Evolutionary conservation across 352 stramenopile genomes (phyloP), one percentile per base, ranked within the genome.

Genomic region (Blastocystis sp.): DNA sequence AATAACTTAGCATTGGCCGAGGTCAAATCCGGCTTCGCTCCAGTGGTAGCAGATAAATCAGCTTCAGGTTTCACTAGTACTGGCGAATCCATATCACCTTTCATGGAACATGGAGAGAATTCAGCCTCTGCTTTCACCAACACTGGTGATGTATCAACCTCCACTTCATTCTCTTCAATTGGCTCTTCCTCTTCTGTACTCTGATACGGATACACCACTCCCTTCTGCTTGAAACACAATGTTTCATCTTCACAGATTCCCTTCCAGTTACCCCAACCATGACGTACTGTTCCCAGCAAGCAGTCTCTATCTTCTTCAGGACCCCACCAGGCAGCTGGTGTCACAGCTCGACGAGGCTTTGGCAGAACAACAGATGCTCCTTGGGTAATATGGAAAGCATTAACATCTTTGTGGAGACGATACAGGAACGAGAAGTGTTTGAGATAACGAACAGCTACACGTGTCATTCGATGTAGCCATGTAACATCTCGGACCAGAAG

Each of bases 231-330:
- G 27, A 86, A 86, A 9, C 11, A 27, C 37, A 86, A 32, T 4
- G 75, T 51, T 0, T 46, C 24, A 43, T 86, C 75, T 4, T 52
- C 21, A n/a, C 61, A 86, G 5, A 86, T 74, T 27, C 37, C 75
- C 11, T 58, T 78, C 75, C 75, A 86, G 37, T 86, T 71, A 32
- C 52, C 52, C 75, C 75, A 86, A 12, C 75, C 75, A 37, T 69
- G 56, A 6, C 61, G 1, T 39, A 77, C 0, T 24, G 58, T 39
- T 3, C 75, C 75, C 0, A 75, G 16, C 61, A 86, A 29, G 3
- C 3, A 11, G 42, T 86, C 61, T 19, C 58, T 49, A 27, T 86
- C 75, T 24, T 86, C 61, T 32, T 69, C 32, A 35, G 54, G 52
- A 16, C 49, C 58, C 75, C 75, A 86, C 75, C 75, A 86, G 11